Conservation (phyloP, 768 basidiomycete species). For the Russula dissimulans region DNA sequence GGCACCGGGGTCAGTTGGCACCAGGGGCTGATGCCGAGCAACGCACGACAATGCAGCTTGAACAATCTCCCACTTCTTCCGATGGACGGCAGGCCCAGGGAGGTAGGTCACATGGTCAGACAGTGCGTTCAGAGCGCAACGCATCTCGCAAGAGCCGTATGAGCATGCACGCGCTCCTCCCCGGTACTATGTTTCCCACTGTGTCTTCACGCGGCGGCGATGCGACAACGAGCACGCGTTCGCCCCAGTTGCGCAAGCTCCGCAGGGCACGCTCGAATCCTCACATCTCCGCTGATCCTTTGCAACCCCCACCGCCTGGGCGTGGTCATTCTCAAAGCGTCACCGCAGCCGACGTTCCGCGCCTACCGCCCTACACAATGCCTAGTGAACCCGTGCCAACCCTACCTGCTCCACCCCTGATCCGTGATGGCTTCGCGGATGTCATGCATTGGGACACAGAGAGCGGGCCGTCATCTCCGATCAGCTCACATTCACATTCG, state of each 20-base stretch:
- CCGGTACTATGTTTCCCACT: conserved; percentile 42
- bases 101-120: conserved; percentile 3
- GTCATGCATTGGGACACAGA: conserved; percentile 51
- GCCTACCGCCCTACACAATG: conserved; percentile 22
- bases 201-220: conserved; percentile 17
- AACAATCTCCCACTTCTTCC: conserved; percentile 8
- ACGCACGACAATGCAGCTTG: conserved; percentile 23
- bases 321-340: conserved; percentile 74
- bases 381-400: conserved; percentile 2
- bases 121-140: conserved; percentile 14
- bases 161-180: conserved; percentile 54
- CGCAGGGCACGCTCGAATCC: conserved; percentile 72
- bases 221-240: conserved; percentile 19
- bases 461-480: conserved; percentile 30
- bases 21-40: conserved; percentile 49
- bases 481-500: conserved; percentile 26
- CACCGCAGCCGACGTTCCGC: conserved; percentile 56
- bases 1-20: conserved; percentile 52
- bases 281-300: conserved; percentile 31
- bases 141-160: conserved; percentile 46
- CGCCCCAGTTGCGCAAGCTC: conserved; percentile 43
- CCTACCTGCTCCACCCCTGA: conserved; percentile 23
- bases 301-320: conserved; percentile 30
- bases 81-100: neutral
- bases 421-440: conserved; percentile 51